These are phyloP conservation scores for Fusarium equiseti DNA, from an alignment of 2,329 filamentous ascomycete genomes.

Conservation along the genomic window DNA sequence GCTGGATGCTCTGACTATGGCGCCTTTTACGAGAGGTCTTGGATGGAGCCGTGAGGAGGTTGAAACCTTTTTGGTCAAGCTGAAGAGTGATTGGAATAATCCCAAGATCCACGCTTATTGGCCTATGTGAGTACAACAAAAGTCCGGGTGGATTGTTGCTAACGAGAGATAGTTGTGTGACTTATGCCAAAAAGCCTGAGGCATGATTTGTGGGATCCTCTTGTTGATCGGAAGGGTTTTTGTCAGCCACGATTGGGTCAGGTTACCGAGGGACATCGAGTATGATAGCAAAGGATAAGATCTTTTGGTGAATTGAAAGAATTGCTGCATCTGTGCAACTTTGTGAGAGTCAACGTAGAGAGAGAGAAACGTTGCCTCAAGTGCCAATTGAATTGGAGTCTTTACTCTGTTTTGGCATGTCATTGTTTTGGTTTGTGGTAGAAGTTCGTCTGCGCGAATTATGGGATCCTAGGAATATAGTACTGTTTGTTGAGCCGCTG, in stretches of 20 bases:
- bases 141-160: not conserved
- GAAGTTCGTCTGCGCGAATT: too few relatives aligned
- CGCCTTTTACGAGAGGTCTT: constrained; percentile 45
- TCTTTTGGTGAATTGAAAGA: too few relatives aligned
- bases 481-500: rapidly evolving
- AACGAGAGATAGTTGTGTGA: constrained; percentile 21
- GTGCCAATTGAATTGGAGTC: not conserved
- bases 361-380: not conserved
- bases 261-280: not conserved
- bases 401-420: too few relatives aligned
- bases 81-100: constrained; percentile 33
- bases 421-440: too few relatives aligned
- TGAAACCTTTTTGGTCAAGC: constrained; percentile 15
- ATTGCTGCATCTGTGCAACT: rapidly evolving
- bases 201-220: not conserved
- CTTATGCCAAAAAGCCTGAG: constrained; percentile 34
- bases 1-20: constrained; percentile 49
- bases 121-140: constrained; percentile 21
- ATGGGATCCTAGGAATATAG: too few relatives aligned
- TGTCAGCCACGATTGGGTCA: not conserved
- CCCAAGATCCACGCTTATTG: constrained; percentile 37
- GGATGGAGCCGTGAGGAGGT: constrained; percentile 39
- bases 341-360: rapidly evolving
- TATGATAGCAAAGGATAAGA: not conserved
- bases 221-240: not conserved